Conservation (phyloP, 2,329 filamentous ascomycete genomes). For the Hypoxylon sp. region DNA sequence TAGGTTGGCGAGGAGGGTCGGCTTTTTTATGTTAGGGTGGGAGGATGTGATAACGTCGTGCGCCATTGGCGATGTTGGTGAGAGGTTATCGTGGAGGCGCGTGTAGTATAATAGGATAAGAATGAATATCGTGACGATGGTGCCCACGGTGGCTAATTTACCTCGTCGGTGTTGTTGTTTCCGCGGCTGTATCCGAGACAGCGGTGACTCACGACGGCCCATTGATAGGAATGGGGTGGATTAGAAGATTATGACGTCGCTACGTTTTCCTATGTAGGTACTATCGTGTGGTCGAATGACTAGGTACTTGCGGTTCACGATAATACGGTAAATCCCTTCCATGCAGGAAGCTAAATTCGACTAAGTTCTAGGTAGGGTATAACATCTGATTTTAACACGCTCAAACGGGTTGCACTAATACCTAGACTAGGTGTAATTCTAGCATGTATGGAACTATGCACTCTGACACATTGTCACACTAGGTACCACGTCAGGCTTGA, state of each 20-base stretch:
- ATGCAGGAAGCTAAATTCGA: background rate
- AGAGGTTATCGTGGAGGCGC: slow-evolving; percentile 1
- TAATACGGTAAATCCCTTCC: slow-evolving; percentile 3
- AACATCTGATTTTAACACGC: slow-evolving; percentile 19
- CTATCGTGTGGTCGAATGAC: slow-evolving; percentile 1
- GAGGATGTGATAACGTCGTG: background rate
- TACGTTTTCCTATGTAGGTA: background rate
- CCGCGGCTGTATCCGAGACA: slow-evolving; percentile 19
- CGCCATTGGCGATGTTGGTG: slow-evolving; percentile 1
- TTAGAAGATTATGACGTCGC: slow-evolving; percentile 23
- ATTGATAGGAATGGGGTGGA: slow-evolving; percentile 14
- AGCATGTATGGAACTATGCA: slow-evolving; percentile 2
- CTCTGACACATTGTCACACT: slow-evolving; percentile 11
- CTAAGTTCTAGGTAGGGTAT: slow-evolving; percentile 9
- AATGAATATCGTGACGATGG: slow-evolving; percentile 26
- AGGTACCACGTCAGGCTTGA: slow-evolving; percentile 8
- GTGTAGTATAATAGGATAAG: slow-evolving; percentile 25
- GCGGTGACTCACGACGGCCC: slow-evolving; percentile 18
- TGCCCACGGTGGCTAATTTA: slow-evolving; percentile 27
- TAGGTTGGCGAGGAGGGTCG: slow-evolving; percentile 27
- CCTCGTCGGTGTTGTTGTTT: slow-evolving; percentile 32
- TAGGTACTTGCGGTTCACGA: slow-evolving; percentile 4
- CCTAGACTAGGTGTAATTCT: background rate
- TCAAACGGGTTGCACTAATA: slow-evolving; percentile 1
- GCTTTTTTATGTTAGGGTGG: slow-evolving; percentile 21